Percentiles rank a stretch among this genome's conserved stretches.
Conservation (phyloP, 352 stramenopile genomes). For the Chrysophaeum taylorii region DNA sequence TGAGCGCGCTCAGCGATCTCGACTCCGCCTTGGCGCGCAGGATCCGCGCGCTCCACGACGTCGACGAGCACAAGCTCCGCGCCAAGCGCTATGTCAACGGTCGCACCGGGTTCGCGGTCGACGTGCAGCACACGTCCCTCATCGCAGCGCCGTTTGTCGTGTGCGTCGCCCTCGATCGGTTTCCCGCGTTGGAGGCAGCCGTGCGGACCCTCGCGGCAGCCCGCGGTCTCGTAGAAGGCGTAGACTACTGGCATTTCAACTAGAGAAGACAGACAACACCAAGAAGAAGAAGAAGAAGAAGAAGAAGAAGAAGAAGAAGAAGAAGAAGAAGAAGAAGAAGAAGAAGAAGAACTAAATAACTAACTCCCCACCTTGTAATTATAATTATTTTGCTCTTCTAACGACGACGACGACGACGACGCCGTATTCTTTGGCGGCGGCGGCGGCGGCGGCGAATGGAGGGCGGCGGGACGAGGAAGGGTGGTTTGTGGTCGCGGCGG, state of each 20-base stretch:
- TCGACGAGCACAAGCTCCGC: not conserved
- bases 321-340: no score
- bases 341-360: no score
- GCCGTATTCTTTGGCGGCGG: no score
- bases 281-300: no score
- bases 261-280: no score
- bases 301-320: no score
- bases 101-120: not conserved
- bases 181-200: not conserved
- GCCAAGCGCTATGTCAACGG: not conserved
- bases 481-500: not conserved
- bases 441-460: no score
- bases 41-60: not conserved
- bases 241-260: constrained; percentile 14
- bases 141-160: constrained; percentile 5
- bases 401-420: no score
- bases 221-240: not conserved
- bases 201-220: not conserved
- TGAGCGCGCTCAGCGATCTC: not conserved
- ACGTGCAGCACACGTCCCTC: not conserved
- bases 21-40: not conserved
- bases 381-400: no score
- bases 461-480: no score
- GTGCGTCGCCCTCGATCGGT: not conserved
- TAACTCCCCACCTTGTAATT: no score